Percentiles rank a stretch among this genome's conserved stretches.
Conservation (phyloP, 345 rosid genomes). For the Limnanthes douglasii region DNA sequence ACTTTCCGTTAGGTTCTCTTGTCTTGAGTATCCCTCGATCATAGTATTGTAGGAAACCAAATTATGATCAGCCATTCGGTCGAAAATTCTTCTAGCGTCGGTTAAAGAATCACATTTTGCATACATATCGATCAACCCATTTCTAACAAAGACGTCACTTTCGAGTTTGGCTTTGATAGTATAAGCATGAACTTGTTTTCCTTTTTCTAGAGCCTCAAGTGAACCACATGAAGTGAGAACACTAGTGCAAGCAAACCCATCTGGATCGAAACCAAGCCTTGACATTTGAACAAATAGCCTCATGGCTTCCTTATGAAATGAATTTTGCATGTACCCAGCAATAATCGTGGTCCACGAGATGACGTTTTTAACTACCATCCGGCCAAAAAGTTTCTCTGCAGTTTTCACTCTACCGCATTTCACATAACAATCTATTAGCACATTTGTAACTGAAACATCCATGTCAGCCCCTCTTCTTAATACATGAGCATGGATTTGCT, state of each 20-base stretch:
- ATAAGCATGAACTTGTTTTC: slow-evolving; percentile 59
- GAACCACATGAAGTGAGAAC: slow-evolving; percentile 65
- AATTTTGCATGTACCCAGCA: slow-evolving; percentile 56
- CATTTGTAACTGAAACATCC: slow-evolving; percentile 53
- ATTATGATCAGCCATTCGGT: slow-evolving; percentile 22
- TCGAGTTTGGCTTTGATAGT: slow-evolving; percentile 40
- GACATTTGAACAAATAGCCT: slow-evolving; percentile 31
- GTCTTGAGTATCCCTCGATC: slow-evolving; percentile 67
- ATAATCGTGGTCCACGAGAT: slow-evolving; percentile 67
- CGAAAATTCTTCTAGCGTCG: slow-evolving; percentile 44
- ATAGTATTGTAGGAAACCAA: slow-evolving; percentile 55
- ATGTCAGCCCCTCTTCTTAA: slow-evolving; percentile 36
- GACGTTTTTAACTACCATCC: slow-evolving; percentile 29
- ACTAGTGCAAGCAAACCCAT: slow-evolving; percentile 53
- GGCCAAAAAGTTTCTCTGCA: slow-evolving; percentile 35
- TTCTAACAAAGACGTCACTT: slow-evolving; percentile 33
- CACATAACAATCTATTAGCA: slow-evolving; percentile 43
- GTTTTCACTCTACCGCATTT: slow-evolving; percentile 36
- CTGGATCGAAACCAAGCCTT: slow-evolving; percentile 29
- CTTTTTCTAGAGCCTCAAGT: slow-evolving; percentile 27
- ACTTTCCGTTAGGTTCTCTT: slow-evolving; percentile 33
- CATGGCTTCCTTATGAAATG: slow-evolving; percentile 40
- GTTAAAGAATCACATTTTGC: slow-evolving; percentile 38
- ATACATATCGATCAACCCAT: slow-evolving; percentile 66
- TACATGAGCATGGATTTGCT: slow-evolving; percentile 57